phyloP scores from a whole-genome alignment of 805 yeast species.

The Nakazawaea molendinolei region DNA sequence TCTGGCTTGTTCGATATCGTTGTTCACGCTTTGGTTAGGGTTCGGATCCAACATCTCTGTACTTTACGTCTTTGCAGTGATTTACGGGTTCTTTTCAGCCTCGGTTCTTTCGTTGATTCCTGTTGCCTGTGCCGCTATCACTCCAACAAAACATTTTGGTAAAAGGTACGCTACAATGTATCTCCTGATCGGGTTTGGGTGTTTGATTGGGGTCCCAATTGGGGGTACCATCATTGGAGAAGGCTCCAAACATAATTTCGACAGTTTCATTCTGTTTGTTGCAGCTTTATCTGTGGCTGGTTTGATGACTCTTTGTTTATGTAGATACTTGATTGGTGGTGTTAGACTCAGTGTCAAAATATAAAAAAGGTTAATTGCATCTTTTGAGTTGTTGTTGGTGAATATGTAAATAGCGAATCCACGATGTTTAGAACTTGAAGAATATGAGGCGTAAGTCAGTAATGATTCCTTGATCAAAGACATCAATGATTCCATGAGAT shows the following conservation, averaged over 20 bases:
- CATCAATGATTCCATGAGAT: conserved; percentile 39
- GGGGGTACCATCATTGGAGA: conserved; percentile 29
- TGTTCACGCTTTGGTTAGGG: conserved; percentile 54
- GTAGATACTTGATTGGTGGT: background rate
- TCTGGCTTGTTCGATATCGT: conserved; percentile 33
- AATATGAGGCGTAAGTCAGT: too few species aligned
- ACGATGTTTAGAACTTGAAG: too few species aligned
- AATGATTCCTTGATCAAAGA: too few species aligned
- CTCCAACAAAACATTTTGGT: conserved; percentile 28
- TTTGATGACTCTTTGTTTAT: background rate
- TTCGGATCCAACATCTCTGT: conserved; percentile 36
- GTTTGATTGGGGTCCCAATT: conserved; percentile 22
- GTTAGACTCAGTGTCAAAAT: background rate
- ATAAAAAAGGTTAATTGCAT: background rate
- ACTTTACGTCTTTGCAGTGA: conserved; percentile 42
- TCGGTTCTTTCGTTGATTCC: conserved; percentile 55
- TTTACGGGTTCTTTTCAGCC: conserved; percentile 51
- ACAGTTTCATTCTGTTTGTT: conserved; percentile 30
- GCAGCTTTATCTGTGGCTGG: conserved; percentile 24
- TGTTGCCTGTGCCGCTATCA: conserved; percentile 52
- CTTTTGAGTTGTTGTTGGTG: too few species aligned
- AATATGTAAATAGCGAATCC: too few species aligned
- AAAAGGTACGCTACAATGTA: conserved; percentile 21
- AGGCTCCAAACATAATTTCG: conserved; percentile 26
- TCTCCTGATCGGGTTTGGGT: conserved; percentile 24